Percentiles rank a stretch among this genome's conserved stretches.
These are phyloP conservation scores for Mycena floridula DNA, from an alignment of 768 basidiomycete species.

Conservation along the genomic window DNA sequence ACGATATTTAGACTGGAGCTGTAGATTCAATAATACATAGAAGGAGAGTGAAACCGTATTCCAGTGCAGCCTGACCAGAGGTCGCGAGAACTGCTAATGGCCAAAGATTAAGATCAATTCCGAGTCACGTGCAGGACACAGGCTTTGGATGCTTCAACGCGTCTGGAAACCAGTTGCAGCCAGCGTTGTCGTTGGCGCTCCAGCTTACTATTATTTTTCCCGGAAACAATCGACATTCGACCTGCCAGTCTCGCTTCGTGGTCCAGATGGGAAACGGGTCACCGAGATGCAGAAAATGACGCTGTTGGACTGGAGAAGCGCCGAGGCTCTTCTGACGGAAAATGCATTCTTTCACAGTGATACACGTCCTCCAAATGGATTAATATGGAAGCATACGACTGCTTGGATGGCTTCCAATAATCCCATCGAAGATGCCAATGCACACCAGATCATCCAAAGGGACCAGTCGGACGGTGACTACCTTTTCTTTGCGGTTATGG, in stretches of 20 bases:
- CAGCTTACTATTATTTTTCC: constrained; percentile 55
- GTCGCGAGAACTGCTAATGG: no score
- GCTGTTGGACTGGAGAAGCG: constrained; percentile 45
- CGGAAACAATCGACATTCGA: constrained; percentile 50
- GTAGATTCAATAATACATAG: no score
- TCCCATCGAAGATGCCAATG: constrained; percentile 87
- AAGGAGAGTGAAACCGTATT: no score
- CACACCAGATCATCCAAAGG: constrained; percentile 59
- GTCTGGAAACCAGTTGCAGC: constrained; percentile 66
- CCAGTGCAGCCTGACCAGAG: no score
- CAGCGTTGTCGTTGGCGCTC: constrained; percentile 46
- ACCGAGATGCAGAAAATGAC: constrained; percentile 48
- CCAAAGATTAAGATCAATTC: no score
- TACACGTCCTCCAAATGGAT: constrained; percentile 44
- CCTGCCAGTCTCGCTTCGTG: constrained; percentile 45
- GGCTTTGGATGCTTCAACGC: constrained; percentile 62
- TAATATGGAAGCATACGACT: constrained; percentile 72
- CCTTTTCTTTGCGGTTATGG: constrained; percentile 85
- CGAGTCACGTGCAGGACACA: no score
- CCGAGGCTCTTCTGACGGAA: constrained; percentile 54
- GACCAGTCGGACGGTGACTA: constrained; percentile 69
- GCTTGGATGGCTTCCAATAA: constrained; percentile 81
- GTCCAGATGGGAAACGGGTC: constrained; percentile 49
- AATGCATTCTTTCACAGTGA: constrained; percentile 41
- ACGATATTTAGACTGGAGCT: no score